These are phyloP conservation scores for Takakia lepidozioides DNA, from an alignment of 225 moss, liverwort and hornwort genomes.

Conservation along the genomic window DNA sequence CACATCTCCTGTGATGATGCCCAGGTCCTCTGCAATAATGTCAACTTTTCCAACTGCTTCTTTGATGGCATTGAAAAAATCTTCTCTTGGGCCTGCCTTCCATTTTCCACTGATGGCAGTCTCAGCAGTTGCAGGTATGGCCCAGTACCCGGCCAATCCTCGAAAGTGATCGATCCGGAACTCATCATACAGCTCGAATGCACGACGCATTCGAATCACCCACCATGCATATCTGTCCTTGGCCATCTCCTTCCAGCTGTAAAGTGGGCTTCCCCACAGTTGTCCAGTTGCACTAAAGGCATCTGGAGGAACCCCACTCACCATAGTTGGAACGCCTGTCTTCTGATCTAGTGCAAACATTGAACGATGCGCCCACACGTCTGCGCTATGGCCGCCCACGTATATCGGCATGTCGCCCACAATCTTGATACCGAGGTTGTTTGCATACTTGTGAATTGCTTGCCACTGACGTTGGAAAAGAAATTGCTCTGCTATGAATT, in stretches of 20 bases:
- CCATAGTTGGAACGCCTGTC: slow-evolving; percentile 46
- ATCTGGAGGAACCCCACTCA: slow-evolving; percentile 82
- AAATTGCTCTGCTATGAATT: slow-evolving; percentile 72
- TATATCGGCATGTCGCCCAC: slow-evolving; percentile 97
- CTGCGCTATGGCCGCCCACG: slow-evolving; percentile 75
- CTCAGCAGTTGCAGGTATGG: slow-evolving; percentile 34
- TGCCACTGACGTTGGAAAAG: slow-evolving; percentile 92
- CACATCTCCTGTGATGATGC: slow-evolving; percentile 65
- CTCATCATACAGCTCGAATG: slow-evolving; percentile 81
- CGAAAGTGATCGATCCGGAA: slow-evolving; percentile 91
- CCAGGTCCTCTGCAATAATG: slow-evolving; percentile 87
- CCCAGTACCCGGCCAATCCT: slow-evolving; percentile 88
- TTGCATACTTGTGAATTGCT: slow-evolving; percentile 63
- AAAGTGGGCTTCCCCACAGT: slow-evolving; percentile 87
- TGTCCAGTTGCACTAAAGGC: slow-evolving; percentile 61
- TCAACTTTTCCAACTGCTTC: slow-evolving; percentile 77
- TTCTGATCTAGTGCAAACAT: slow-evolving; percentile 51
- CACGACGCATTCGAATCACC: slow-evolving; percentile 64
- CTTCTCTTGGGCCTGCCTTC: slow-evolving; percentile 62
- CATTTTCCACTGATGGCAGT: slow-evolving; percentile 64
- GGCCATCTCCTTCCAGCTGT: slow-evolving; percentile 90
- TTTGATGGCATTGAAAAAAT: slow-evolving; percentile 61
- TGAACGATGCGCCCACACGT: slow-evolving; percentile 69
- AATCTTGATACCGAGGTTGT: slow-evolving; percentile 54
- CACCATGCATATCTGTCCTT: slow-evolving; percentile 76